These are phyloP conservation scores for Pichia occidentalis DNA, from an alignment of 805 yeast genomes.

Conservation along the genomic window DNA sequence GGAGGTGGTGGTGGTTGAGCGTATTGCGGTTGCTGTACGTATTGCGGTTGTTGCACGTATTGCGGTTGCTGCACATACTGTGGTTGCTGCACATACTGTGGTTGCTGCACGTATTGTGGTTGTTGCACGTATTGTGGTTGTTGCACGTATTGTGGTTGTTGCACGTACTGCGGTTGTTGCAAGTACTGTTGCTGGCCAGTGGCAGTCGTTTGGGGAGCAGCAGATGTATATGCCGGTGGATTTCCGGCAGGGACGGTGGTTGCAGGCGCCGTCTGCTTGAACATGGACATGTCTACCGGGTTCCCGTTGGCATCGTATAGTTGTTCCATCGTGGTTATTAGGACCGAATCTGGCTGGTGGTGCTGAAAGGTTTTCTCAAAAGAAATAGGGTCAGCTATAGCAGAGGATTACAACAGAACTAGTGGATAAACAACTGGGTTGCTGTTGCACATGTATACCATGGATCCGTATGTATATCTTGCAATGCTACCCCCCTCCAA, in stretches of 20 bases:
- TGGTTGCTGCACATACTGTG: neutral
- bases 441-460: too few relatives aligned
- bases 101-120: neutral
- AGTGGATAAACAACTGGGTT: too few relatives aligned
- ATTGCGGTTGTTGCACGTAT: constrained; percentile 1
- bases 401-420: too few relatives aligned
- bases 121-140: constrained; percentile 1
- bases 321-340: constrained; percentile 4
- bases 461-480: too few relatives aligned
- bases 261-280: neutral
- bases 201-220: too few relatives aligned
- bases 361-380: too few relatives aligned
- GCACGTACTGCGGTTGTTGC: neutral
- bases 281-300: constrained; percentile 3
- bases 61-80: constrained; percentile 1
- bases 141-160: neutral
- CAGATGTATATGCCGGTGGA: too few relatives aligned
- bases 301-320: constrained; percentile 8
- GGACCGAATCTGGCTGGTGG: too few relatives aligned
- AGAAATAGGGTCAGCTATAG: too few relatives aligned
- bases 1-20: neutral
- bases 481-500: too few relatives aligned
- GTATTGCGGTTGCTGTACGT: neutral
- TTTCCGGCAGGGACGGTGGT: too few relatives aligned
- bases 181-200: neutral